Base-by-base conservation (phyloP, 805 yeast genomes). In the Metschnikowia colocasiae region DNA sequence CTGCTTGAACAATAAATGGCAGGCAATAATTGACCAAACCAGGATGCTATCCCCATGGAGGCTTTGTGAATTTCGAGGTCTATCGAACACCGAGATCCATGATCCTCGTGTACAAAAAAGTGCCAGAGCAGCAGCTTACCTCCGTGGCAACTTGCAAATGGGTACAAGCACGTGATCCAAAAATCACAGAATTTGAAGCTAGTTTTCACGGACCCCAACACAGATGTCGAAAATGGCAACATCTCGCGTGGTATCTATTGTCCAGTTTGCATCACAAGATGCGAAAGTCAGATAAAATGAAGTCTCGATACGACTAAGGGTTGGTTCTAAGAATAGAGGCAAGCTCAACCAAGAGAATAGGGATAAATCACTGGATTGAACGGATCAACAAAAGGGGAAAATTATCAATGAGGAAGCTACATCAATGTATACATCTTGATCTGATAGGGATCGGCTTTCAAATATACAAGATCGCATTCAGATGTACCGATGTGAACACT, bases 401-500 rank as follows among this genome's bases (percentile, higher is more conserved):
- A 31, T 15, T 31, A 3, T 9, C 4, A 8, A n/a, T n/a, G n/a
- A n/a, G n/a, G n/a, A n/a, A n/a, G n/a, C n/a, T n/a, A n/a, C n/a
- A n/a, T n/a, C n/a, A n/a, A n/a, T n/a, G n/a, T n/a, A n/a, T n/a
- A n/a, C n/a, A n/a, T n/a, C n/a, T n/a, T n/a, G n/a, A n/a, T n/a
- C n/a, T n/a, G n/a, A n/a, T n/a, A n/a, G n/a, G n/a, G n/a, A n/a
- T 30, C 8, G n/a, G 18, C 9, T 2, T 16, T 9, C 19, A 31
- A n/a, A 15, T 16, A 9, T 31, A 13, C 36, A 12, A 19, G 13
- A 2, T 33, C 15, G 36, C 36, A 33, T 33, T 19, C 38, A 8
- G 42, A 29, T 29, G 42, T 39, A 39, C 34, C 34, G 42, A 18
- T 39, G 42, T 20, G 23, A 36, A 15, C 13, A 13, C 9, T n/a